These are phyloP conservation scores for Linum trigynum DNA, from an alignment of 345 rosid species.

Conservation along the genomic window DNA sequence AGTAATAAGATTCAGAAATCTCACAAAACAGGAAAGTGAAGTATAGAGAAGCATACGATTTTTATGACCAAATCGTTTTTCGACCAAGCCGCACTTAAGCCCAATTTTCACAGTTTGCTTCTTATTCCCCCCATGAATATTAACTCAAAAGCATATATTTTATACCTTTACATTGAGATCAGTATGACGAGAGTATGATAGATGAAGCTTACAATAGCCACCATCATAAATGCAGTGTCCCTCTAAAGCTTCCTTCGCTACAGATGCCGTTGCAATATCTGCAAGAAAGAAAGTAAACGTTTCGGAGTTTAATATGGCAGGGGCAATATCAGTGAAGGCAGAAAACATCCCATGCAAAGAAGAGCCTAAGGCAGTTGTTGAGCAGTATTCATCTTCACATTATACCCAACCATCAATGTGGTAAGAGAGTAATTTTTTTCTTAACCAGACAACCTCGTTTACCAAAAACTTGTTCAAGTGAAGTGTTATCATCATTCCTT, in stretches of 20 bases:
- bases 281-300: constrained; percentile 17
- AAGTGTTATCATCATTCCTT: too few species aligned
- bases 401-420: too few species aligned
- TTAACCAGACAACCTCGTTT: too few species aligned
- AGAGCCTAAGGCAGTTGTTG: too few species aligned
- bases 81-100: constrained; percentile 36
- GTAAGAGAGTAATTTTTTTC: too few species aligned
- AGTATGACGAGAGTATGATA: constrained; percentile 99
- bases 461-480: too few species aligned
- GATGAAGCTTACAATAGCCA: constrained; percentile 99
- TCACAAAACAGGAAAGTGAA: constrained; percentile 14
- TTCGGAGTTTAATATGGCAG: background rate
- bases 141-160: constrained; percentile 53
- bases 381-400: too few species aligned
- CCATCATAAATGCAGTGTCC: constrained; percentile 99
- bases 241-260: constrained; percentile 86
- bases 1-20: constrained; percentile 1
- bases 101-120: constrained; percentile 27
- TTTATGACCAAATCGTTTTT: constrained; percentile 31
- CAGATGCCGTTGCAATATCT: constrained; percentile 73
- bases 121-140: constrained; percentile 32
- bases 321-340: too few species aligned
- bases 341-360: too few species aligned
- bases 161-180: constrained; percentile 99
- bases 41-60: constrained; percentile 45